Base-by-base conservation (phyloP, 1,284 basidiomycete genomes). In the Caloboletus firmus region DNA sequence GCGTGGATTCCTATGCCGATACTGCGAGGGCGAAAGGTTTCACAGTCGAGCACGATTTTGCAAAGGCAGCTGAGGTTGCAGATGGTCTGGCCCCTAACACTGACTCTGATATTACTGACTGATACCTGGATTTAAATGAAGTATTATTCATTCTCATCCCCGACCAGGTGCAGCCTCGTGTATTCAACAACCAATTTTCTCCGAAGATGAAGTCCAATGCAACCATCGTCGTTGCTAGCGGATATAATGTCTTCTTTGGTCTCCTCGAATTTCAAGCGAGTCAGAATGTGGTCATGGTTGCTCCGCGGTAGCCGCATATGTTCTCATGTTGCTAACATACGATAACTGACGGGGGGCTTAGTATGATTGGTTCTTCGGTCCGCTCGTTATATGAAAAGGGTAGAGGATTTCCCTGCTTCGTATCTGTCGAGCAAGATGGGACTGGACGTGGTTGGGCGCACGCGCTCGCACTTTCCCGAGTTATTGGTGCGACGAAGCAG, bases 221-320 rank as follows among this genome's bases (percentile, higher is more conserved):
- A 13, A 72, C 76, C 7, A 78, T 85, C 54, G 80, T 85, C 11
- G 76, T 85, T 48, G 83, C 84, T 41, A 83, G 82, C 53, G 84
- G 83, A 28, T 85, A 85, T 62, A 85, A 85, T 54, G 82, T 84
- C 18, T 84, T 81, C 67, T 85, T 74, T 73, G 81, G 81, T 61
- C 72, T 84, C 18, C 70, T 85, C 36, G 67, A 80, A 44, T 84
- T 85, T 65, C 74, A 75, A 50, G 68, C 76, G 4, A 70, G 72
- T n/a, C 83, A 84, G 60, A 76, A 83, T 62, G 81, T 85, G 30
- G 79, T 84, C 30, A 85, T 85, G 83, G 83, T 85, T 37, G 84
- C 83, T 20, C 84, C 84, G 18, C 76, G 83, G 52, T 55, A 55
- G 24, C 26, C 52, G 26, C 30, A 35, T 10, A 37, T 39, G 17